phyloP scores from a whole-genome alignment of 495 filamentous ascomycete genomes.

The Cudoniella acicularis region DNA sequence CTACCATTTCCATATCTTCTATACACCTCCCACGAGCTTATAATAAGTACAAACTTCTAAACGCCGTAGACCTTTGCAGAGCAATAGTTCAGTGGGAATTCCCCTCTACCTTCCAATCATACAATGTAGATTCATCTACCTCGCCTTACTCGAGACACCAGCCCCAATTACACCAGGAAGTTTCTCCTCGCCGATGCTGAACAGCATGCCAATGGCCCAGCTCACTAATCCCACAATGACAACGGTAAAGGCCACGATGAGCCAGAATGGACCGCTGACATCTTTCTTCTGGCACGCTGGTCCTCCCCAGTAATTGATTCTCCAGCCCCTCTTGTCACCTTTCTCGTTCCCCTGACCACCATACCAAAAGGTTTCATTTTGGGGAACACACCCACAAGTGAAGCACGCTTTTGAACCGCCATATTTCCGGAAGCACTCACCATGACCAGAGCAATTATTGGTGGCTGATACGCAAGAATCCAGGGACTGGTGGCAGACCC shows the following conservation, averaged over 20 bases:
- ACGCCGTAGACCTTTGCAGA: conserved; percentile 14
- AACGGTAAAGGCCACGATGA: conserved; percentile 69
- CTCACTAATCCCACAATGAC: conserved; percentile 54
- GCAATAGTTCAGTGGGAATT: conserved; percentile 1
- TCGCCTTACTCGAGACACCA: conserved; percentile 63
- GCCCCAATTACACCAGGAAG: conserved; percentile 85
- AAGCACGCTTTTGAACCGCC: conserved; percentile 57
- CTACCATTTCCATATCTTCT: conserved; percentile 9
- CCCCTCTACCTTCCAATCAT: conserved; percentile 13
- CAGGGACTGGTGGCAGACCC: conserved; percentile 58
- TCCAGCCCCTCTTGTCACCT: conserved; percentile 7
- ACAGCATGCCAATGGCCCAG: conserved; percentile 72
- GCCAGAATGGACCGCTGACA: conserved; percentile 80
- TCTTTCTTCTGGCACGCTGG: conserved; percentile 89
- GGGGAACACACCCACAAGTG: conserved; percentile 64
- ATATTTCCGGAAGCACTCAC: conserved; percentile 62
- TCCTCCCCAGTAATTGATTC: conserved; percentile 64
- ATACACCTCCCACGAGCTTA: conserved; percentile 12
- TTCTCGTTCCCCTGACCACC: conserved; percentile 11
- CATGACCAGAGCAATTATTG: conserved; percentile 72
- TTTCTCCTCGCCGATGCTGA: conserved; percentile 70
- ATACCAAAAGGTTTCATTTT: conserved; percentile 40
- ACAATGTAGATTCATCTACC: conserved; percentile 17
- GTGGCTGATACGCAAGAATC: conserved; percentile 60
- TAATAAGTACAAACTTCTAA: conserved; percentile 20